Conservation (phyloP, 2,329 filamentous ascomycete genomes). For the Diplodia scrobiculata region DNA sequence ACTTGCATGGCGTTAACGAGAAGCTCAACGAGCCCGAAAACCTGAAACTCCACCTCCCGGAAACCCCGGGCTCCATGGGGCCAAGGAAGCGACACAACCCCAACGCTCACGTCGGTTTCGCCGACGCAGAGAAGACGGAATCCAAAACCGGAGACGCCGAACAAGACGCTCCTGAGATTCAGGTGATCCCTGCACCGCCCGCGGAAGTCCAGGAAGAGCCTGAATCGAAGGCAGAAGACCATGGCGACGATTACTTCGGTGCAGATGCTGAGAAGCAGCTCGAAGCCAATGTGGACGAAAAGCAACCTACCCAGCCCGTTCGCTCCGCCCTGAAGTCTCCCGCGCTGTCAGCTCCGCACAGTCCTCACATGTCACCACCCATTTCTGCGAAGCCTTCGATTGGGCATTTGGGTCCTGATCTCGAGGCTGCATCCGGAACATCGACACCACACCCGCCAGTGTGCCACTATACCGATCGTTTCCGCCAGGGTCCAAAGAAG, state of each 20-base stretch:
- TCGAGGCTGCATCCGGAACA: slow-evolving; percentile 3
- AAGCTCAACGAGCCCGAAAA: slow-evolving; percentile 27
- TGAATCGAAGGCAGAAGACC: slow-evolving; percentile 31
- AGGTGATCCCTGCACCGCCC: slow-evolving; percentile 22
- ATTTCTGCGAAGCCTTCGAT: slow-evolving; percentile 22
- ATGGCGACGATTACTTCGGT: slow-evolving; percentile 36
- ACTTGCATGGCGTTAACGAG: slow-evolving; percentile 10
- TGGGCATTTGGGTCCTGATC: slow-evolving; percentile 11
- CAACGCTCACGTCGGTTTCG: slow-evolving; percentile 62
- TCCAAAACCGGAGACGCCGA: neutral
- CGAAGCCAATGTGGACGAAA: neutral
- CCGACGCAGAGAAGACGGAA: slow-evolving; percentile 31
- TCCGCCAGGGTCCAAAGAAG: slow-evolving; percentile 67
- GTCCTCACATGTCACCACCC: slow-evolving; percentile 6
- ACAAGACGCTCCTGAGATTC: slow-evolving; percentile 11
- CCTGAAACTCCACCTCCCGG: neutral
- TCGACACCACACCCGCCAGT: slow-evolving; percentile 10
- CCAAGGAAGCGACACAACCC: slow-evolving; percentile 35
- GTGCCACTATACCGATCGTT: slow-evolving; percentile 66
- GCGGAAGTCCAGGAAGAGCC: slow-evolving; percentile 22
- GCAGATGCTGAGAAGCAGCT: neutral
- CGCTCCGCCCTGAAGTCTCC: slow-evolving; percentile 25
- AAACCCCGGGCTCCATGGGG: slow-evolving; percentile 5
- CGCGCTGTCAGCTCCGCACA: neutral
- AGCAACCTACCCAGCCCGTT: neutral